Percentiles rank a stretch among this genome's conserved stretches.
phyloP scores from a whole-genome alignment of 768 basidiomycete genomes.

The Tricholoma terreum region DNA sequence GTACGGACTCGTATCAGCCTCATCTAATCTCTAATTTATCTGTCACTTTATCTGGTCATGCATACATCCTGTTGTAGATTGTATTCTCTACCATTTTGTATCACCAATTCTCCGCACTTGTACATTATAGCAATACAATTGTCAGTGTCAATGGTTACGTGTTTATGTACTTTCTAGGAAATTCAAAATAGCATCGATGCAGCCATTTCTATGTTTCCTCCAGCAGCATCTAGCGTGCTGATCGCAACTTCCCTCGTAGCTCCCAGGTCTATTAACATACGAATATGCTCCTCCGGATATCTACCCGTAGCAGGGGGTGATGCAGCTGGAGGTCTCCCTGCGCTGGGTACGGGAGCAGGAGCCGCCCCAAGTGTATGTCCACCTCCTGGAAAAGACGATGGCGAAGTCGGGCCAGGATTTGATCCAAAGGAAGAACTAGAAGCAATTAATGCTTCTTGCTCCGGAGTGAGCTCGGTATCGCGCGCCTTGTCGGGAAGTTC shows the following conservation, averaged over 20 bases:
- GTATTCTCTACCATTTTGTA: conserved; percentile 19
- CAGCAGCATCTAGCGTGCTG: conserved; percentile 68
- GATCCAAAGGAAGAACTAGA: conserved; percentile 15
- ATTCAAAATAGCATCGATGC: conserved; percentile 78
- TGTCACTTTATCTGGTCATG: conserved; percentile 1
- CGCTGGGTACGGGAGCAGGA: conserved; percentile 27
- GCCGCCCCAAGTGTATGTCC: conserved; percentile 58
- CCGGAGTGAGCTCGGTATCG: conserved; percentile 27
- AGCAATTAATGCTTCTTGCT: conserved; percentile 18
- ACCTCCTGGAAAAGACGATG: conserved; percentile 59
- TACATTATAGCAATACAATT: conserved; percentile 24
- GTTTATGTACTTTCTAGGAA: background rate
- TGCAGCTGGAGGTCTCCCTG: conserved; percentile 18
- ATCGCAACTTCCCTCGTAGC: conserved; percentile 76
- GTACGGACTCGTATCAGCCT: conserved; percentile 76
- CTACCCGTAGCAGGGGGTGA: conserved; percentile 22
- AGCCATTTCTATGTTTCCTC: conserved; percentile 85
- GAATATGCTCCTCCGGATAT: conserved; percentile 61
- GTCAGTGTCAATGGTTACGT: conserved; percentile 2
- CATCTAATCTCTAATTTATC: conserved; percentile 44
- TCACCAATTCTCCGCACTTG: conserved; percentile 20
- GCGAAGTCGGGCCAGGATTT: conserved; percentile 13
- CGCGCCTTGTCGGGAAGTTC: conserved; percentile 85
- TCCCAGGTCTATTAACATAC: conserved; percentile 72
- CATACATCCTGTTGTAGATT: conserved; percentile 9